Conservation (phyloP, 2,329 filamentous ascomycete species). For the Chrysoporthe cubensis region DNA sequence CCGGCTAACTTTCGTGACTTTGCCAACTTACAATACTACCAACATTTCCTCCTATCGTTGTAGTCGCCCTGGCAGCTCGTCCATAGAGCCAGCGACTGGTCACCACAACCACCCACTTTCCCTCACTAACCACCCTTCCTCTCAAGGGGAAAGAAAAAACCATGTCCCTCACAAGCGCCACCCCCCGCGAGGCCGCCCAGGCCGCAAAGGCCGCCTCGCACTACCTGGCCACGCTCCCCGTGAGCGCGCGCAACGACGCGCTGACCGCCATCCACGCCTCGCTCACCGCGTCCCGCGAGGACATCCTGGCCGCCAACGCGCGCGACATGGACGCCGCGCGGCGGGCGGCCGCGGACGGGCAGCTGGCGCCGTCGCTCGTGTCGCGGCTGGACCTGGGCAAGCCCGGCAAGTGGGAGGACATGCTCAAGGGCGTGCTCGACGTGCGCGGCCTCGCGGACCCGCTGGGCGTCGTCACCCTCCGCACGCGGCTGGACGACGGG, state of each 20-base stretch:
- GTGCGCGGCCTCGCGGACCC: conserved; percentile 85
- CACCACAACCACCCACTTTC: not conserved
- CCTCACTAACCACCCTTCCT: no score
- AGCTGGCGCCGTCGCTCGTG: conserved; percentile 79
- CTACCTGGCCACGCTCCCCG: conserved; percentile 77
- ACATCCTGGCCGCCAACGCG: conserved; percentile 85
- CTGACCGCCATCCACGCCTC: conserved; percentile 81
- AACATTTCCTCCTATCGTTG: not conserved
- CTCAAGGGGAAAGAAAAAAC: no score
- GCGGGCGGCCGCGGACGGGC: conserved; percentile 73
- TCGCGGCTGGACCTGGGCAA: conserved; percentile 86
- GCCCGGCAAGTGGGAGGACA: conserved; percentile 94
- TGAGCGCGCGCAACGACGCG: conserved; percentile 78
- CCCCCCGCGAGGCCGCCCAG: conserved; percentile 75
- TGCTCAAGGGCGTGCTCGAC: conserved; percentile 93
- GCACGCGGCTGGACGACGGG: conserved; percentile 84
- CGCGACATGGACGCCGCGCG: conserved; percentile 77
- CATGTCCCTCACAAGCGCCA: conserved; percentile 91
- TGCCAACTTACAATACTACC: not conserved
- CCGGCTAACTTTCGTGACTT: not conserved
- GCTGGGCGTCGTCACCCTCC: conserved; percentile 85
- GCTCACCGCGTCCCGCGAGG: conserved; percentile 69
- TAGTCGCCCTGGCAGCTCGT: not conserved
- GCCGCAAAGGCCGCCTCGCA: conserved; percentile 82
- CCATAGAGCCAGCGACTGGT: not conserved